These are phyloP conservation scores for Fraxinus cuspidata DNA, from an alignment of 257 asterid genomes.

Conservation along the genomic window DNA sequence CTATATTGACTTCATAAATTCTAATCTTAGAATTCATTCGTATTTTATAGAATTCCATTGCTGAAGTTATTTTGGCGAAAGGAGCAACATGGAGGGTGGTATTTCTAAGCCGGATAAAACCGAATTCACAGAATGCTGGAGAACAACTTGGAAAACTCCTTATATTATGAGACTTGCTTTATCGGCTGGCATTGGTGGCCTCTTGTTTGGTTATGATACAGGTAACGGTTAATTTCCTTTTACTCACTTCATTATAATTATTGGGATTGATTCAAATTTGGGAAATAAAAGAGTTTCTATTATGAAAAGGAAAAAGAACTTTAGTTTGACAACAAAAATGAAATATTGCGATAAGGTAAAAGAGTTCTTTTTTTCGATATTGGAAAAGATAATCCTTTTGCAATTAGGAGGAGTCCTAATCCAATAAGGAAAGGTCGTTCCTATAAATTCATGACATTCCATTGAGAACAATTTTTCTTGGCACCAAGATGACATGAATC, in stretches of 20 bases:
- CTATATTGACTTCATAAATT: not conserved
- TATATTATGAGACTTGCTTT: conserved; percentile 79
- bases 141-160: conserved; percentile 57
- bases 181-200: conserved; percentile 85
- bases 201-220: conserved; percentile 75
- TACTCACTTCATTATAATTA: not conserved
- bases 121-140: conserved; percentile 74
- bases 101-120: conserved; percentile 53
- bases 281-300: no score
- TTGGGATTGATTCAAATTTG: no score
- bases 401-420: no score
- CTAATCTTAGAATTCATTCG: not conserved
- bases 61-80: not conserved
- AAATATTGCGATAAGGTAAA: no score
- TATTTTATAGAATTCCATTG: not conserved
- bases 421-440: no score
- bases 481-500: no score
- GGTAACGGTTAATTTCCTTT: conserved; percentile 32
- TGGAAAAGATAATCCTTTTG: no score
- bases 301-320: no score
- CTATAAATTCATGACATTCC: no score
- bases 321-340: no score
- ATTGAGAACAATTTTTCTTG: no score
- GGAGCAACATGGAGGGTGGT: conserved; percentile 58
- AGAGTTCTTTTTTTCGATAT: no score